These are phyloP conservation scores for Tranzscheliella williamsii DNA, from an alignment of 1,284 basidiomycete species.

Conservation along the genomic window DNA sequence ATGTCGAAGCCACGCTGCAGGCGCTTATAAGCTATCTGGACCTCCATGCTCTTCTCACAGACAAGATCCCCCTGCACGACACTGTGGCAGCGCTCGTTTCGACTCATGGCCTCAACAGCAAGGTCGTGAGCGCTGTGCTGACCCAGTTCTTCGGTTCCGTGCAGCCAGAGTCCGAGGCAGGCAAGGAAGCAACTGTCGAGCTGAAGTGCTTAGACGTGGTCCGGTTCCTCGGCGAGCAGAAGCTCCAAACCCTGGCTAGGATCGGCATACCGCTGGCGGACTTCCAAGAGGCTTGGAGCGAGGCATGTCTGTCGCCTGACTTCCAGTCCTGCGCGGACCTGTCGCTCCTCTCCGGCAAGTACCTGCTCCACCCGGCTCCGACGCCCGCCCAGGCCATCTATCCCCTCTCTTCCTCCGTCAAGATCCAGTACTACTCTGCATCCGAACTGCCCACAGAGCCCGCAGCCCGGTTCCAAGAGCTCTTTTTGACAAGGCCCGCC, in stretches of 20 bases:
- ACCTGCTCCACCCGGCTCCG: slow-evolving; percentile 42
- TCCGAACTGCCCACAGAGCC: slow-evolving; percentile 50
- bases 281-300: slow-evolving; percentile 23
- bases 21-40: slow-evolving; percentile 47
- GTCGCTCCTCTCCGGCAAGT: slow-evolving; percentile 23
- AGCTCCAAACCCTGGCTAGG: slow-evolving; percentile 26
- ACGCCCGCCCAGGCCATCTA: slow-evolving; percentile 13
- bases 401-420: slow-evolving; percentile 7
- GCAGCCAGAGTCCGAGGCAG: background rate
- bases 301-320: slow-evolving; percentile 12
- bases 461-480: slow-evolving; percentile 53
- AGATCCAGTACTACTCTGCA: slow-evolving; percentile 52
- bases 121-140: slow-evolving; percentile 40
- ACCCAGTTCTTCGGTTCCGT: slow-evolving; percentile 45
- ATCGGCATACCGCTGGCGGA: slow-evolving; percentile 16
- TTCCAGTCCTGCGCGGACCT: slow-evolving; percentile 10
- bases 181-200: slow-evolving; percentile 7
- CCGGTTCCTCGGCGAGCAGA: slow-evolving; percentile 39
- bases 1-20: slow-evolving; percentile 28
- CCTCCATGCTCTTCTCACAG: slow-evolving; percentile 38
- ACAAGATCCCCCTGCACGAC: slow-evolving; percentile 34
- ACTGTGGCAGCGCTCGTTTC: slow-evolving; percentile 25
- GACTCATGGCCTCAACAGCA: slow-evolving; percentile 17
- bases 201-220: slow-evolving; percentile 31
- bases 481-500: slow-evolving; percentile 48